Base-by-base conservation (phyloP, 257 asterid genomes). In the Plantago major region DNA sequence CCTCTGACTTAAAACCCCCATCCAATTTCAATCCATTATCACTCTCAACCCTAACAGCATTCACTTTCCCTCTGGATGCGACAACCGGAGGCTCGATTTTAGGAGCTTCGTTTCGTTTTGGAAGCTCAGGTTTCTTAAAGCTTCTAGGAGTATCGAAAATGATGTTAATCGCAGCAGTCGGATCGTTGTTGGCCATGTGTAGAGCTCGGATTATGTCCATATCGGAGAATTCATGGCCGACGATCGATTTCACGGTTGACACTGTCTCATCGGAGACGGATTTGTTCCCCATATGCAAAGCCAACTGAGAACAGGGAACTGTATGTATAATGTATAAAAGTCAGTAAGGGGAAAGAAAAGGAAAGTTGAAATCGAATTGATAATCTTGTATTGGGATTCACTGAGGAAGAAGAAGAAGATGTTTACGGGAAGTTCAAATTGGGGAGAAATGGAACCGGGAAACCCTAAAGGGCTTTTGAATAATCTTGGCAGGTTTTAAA, bases 141-240 rank as follows among this genome's bases (percentile, higher is more conserved):
- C 77, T 62, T 70, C 65, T 69, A 3, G 95, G 91, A 28, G 93
- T 68, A 64, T 92, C 99, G 16, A 89, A 79, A 3, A 92, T 84
- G 68, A 92, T 86, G 72, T 92, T 92, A 50, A 92, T 84, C 10
- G 99, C 99, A 7, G 95, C 95, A 10, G 90, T 86, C 6, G 91
- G 94, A 46, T 92, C 94, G 53, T 83, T 89, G 14, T 89, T 92
- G 58, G 99, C 89, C 99, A 92, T 67, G 77, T 86, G 96, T 56
- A 92, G 97, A 43, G 99, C 95, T 68, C 99, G 94, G 62, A 86
- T 75, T 46, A 92, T 79, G 80, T 89, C 99, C 95, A 84, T 84
- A 40, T 89, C 83, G 58, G 95, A 75, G 62, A 75, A 77, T 37
- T 83, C 93, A 12, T 68, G 74, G 60, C 99, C 97, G 55, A 92